Evolutionary conservation across 306 rosid genomes (phyloP).

Genomic region (Dalbergia cultrata): DNA sequence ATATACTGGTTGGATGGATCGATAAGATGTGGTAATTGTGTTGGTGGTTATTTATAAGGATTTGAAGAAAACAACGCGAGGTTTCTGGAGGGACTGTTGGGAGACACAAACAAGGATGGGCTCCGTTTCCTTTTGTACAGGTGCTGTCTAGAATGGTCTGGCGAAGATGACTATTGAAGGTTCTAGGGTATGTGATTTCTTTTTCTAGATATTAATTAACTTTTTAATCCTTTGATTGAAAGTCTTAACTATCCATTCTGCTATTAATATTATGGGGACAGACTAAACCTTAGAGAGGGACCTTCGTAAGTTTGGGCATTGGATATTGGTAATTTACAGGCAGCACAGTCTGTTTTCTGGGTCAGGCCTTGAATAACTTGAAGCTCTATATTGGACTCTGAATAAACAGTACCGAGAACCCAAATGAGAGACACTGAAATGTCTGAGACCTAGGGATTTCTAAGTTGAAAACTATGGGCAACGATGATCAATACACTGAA

Average conservation of each 20-base stretch:
- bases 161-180: neutral
- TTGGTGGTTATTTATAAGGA: neutral
- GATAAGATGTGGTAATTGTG: neutral
- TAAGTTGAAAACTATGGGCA: neutral
- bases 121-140: neutral
- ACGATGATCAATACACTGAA: no score
- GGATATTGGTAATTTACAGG: no score
- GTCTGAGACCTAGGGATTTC: neutral
- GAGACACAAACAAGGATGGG: neutral
- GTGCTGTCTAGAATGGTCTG: conserved; percentile 25
- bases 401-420: neutral
- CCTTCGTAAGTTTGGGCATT: no score
- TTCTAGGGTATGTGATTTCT: neutral
- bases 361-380: neutral
- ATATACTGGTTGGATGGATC: neutral
- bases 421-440: neutral
- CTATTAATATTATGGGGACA: neutral
- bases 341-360: neutral
- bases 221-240: no score
- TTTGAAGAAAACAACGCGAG: conserved; percentile 13
- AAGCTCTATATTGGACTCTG: neutral
- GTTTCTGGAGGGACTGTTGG: neutral
- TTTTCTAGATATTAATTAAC: neutral
- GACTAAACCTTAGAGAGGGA: no score
- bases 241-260: no score